Percentiles rank a stretch among this genome's conserved stretches.
Conservation (phyloP, 2,329 filamentous ascomycete species). For the Xylaria sp. region DNA sequence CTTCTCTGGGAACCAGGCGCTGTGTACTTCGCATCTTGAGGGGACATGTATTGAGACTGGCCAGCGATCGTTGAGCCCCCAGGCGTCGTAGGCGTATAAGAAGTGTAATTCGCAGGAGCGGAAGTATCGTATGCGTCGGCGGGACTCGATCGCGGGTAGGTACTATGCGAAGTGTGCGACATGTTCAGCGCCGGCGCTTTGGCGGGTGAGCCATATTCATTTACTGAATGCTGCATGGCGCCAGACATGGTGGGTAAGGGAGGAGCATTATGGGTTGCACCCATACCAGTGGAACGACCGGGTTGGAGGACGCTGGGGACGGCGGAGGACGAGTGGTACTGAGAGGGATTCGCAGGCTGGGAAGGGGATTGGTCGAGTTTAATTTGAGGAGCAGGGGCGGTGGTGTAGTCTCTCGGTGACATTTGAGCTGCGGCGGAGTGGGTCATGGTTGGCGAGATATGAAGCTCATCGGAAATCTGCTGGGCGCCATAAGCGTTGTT, state of each 20-base stretch:
- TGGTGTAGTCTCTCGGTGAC: conserved; percentile 45
- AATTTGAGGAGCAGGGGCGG: conserved; percentile 42
- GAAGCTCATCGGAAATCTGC: conserved; percentile 46
- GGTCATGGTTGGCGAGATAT: conserved; percentile 45
- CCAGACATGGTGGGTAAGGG: conserved; percentile 44
- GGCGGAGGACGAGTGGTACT: conserved; percentile 40
- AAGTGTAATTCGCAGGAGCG: conserved; percentile 45
- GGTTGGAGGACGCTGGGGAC: conserved; percentile 57
- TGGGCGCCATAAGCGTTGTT: conserved; percentile 36
- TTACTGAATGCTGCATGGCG: conserved; percentile 36
- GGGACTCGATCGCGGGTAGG: conserved; percentile 85
- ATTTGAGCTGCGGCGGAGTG: conserved; percentile 35
- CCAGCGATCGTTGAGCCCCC: conserved; percentile 42
- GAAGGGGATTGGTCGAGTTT: conserved; percentile 43
- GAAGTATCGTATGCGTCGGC: conserved; percentile 51
- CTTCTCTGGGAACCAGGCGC: conserved; percentile 55
- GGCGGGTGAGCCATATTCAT: conserved; percentile 45
- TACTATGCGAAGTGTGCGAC: conserved; percentile 53
- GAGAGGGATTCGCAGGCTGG: conserved; percentile 33
- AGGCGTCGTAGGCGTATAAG: conserved; percentile 61
- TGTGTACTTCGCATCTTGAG: conserved; percentile 51
- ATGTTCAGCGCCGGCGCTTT: conserved; percentile 60
- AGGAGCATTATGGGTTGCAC: conserved; percentile 40
- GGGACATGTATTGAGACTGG: conserved; percentile 60
- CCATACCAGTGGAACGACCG: conserved; percentile 40